Evolutionary conservation across 257 asterid species (phyloP).

Genomic region (Solanum pinnatisectum): DNA sequence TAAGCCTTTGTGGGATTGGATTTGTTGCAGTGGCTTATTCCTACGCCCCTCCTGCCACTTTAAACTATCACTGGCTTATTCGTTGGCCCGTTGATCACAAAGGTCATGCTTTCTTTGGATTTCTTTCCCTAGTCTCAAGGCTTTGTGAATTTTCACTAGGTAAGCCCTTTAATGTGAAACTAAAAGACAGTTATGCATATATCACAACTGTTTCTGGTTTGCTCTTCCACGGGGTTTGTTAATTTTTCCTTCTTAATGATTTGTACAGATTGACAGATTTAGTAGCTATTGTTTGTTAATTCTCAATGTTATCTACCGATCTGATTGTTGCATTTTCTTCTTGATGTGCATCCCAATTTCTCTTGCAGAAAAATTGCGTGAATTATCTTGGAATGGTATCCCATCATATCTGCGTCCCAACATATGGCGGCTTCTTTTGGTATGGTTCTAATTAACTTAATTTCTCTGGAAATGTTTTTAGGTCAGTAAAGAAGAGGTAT

Average conservation of each 20-base stretch:
- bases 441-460: constrained; percentile 17
- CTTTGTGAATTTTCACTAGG: background rate
- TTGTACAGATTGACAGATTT: background rate
- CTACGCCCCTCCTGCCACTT: background rate
- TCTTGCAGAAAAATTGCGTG: constrained; percentile 82
- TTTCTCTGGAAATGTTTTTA: background rate
- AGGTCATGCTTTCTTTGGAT: background rate
- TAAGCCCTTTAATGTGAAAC: background rate
- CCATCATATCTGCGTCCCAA: constrained; percentile 88
- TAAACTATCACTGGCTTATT: background rate
- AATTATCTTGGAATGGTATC: constrained; percentile 94
- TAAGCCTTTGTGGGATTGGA: background rate
- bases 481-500: background rate
- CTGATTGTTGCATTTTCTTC: background rate
- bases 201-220: background rate
- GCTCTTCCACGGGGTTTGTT: background rate
- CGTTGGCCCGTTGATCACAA: background rate
- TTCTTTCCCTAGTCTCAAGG: background rate
- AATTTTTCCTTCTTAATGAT: background rate
- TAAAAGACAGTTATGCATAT: background rate
- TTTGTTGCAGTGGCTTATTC: background rate
- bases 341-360: background rate
- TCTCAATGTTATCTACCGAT: background rate
- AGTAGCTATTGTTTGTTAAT: background rate
- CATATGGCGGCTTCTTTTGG: constrained; percentile 97